Conservation (phyloP, 768 basidiomycete genomes). For the Gloeostereum incarnatum region DNA sequence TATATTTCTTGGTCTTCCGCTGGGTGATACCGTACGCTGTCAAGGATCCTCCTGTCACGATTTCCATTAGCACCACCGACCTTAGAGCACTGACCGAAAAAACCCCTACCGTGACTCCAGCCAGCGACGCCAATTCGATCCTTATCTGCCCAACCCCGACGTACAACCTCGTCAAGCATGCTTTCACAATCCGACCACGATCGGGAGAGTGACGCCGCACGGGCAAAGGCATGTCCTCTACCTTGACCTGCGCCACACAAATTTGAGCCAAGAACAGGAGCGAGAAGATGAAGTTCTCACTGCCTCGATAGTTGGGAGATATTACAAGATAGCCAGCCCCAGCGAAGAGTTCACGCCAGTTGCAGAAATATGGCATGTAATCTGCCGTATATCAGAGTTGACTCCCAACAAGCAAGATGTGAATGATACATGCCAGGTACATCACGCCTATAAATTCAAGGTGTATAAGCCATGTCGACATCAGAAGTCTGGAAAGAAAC, state of each 20-base stretch:
- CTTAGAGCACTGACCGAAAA: not conserved
- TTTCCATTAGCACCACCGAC: not conserved
- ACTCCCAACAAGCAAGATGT: not conserved
- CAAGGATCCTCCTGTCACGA: conserved; percentile 18
- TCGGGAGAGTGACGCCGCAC: conserved; percentile 15
- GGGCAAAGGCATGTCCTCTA: conserved; percentile 22
- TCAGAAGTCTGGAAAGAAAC: not conserved
- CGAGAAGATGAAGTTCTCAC: conserved; percentile 10
- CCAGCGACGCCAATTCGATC: conserved; percentile 21
- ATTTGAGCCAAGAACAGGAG: not conserved
- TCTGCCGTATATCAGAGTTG: conserved; percentile 11
- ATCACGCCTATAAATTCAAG: conserved; percentile 14
- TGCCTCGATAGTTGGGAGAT: conserved; percentile 26
- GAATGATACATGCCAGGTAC: conserved; percentile 15
- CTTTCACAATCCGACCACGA: conserved; percentile 27
- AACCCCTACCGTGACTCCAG: conserved; percentile 24
- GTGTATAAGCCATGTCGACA: conserved; percentile 5
- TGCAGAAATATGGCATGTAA: conserved; percentile 29
- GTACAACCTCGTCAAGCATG: conserved; percentile 24
- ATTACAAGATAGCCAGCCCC: conserved; percentile 24
- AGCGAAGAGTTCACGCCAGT: conserved; percentile 25
- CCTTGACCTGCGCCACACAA: conserved; percentile 19
- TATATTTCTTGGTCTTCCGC: conserved; percentile 21
- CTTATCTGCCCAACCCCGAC: conserved; percentile 21
- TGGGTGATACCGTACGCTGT: conserved; percentile 26